phyloP scores from a whole-genome alignment of 495 filamentous ascomycete species.

The Penicillium goetzii region DNA sequence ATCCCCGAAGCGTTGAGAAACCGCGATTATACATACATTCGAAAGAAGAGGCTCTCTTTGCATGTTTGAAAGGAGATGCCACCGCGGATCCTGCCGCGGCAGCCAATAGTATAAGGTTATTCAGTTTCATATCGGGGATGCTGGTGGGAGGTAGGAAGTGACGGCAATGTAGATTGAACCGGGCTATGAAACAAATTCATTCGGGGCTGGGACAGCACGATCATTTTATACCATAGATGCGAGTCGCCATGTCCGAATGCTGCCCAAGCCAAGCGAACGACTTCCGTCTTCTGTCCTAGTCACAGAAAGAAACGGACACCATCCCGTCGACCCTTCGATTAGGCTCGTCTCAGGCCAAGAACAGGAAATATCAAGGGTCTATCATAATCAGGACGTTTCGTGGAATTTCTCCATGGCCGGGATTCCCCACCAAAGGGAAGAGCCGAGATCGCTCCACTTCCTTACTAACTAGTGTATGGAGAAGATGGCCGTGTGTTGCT shows the following conservation, averaged over 20 bases:
- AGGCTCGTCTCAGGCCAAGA: neutral
- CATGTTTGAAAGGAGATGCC: conserved; percentile 28
- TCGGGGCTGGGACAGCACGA: neutral
- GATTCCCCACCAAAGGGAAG: conserved; percentile 2
- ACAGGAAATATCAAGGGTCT: neutral
- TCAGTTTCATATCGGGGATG: conserved; percentile 34
- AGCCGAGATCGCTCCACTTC: neutral
- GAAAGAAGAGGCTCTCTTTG: conserved; percentile 32
- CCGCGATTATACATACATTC: conserved; percentile 22
- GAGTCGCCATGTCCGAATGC: neutral
- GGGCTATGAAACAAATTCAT: neutral
- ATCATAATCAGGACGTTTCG: neutral
- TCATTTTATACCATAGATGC: neutral
- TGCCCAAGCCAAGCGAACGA: neutral
- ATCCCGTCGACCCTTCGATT: neutral
- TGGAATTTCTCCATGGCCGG: neutral
- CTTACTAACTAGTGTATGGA: neutral
- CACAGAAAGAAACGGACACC: neutral
- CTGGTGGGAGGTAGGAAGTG: neutral
- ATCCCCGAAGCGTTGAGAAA: neutral
- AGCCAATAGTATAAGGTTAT: conserved; percentile 26
- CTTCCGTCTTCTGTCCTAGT: neutral
- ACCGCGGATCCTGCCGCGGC: conserved; percentile 34
- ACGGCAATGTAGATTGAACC: neutral
- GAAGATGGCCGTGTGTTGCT: conserved; percentile 1